These are phyloP conservation scores for Biscogniauxia sp. DNA, from an alignment of 2,329 filamentous ascomycete genomes.

Conservation along the genomic window DNA sequence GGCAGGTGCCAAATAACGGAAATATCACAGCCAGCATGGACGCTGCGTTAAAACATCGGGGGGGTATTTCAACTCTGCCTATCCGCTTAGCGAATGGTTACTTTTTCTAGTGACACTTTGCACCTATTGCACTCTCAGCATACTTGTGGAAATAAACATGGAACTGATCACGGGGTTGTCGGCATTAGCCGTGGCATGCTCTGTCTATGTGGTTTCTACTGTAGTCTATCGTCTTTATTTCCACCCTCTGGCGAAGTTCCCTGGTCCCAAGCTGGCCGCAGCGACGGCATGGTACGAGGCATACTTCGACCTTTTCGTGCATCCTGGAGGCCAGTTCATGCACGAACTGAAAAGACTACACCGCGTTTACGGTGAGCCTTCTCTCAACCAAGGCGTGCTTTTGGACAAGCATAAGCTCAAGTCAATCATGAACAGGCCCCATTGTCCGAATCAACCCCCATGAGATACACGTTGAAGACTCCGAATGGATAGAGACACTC, in stretches of 20 bases:
- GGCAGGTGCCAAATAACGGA: no score
- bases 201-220: neutral
- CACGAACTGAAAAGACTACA: neutral
- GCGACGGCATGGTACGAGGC: neutral
- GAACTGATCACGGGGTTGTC: no score
- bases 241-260: conserved; percentile 1
- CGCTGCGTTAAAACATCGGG: no score
- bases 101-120: no score
- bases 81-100: no score
- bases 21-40: no score
- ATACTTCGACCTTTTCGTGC: neutral
- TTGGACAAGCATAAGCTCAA: neutral
- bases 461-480: neutral
- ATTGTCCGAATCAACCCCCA: neutral
- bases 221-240: conserved; percentile 1
- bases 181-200: no score
- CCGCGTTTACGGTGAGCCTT: neutral
- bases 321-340: neutral
- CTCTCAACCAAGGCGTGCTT: no score
- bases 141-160: no score
- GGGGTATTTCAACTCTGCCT: no score
- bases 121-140: no score
- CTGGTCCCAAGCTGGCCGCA: conserved; percentile 1
- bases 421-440: neutral
- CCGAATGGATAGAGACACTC: neutral